These are phyloP conservation scores for Batkoa obscura DNA, from an alignment of 371 early-diverging fungal genomes.

Conservation along the genomic window DNA sequence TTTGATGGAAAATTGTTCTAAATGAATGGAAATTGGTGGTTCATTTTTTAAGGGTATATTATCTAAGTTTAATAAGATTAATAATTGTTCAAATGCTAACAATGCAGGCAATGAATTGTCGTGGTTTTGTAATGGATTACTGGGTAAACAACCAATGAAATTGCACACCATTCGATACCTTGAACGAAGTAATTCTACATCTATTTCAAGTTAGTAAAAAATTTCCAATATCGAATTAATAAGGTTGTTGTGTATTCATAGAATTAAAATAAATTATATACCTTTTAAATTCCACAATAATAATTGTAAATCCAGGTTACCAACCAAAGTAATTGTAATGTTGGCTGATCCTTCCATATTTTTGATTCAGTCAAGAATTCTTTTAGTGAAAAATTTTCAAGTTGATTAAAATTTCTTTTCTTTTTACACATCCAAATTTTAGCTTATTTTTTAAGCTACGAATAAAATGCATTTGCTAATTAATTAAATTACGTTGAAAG, in stretches of 20 bases:
- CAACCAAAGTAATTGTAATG: background rate
- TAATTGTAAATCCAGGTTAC: background rate
- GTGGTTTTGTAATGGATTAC: background rate
- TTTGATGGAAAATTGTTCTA: background rate
- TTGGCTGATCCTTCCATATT: background rate
- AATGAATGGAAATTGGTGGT: background rate
- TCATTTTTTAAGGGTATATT: background rate
- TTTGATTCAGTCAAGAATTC: too few species aligned
- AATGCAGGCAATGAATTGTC: background rate
- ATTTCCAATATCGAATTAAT: too few species aligned
- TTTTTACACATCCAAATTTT: too few species aligned
- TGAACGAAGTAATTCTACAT: background rate
- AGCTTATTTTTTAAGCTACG: too few species aligned
- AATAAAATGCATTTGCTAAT: too few species aligned
- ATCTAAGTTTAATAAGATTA: background rate
- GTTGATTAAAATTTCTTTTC: too few species aligned
- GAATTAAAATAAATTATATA: background rate
- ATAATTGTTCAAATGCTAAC: background rate
- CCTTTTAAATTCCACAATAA: background rate
- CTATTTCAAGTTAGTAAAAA: background rate
- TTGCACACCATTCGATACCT: background rate
- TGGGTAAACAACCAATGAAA: background rate
- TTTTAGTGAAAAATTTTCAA: too few species aligned
- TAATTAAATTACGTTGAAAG: too few species aligned
- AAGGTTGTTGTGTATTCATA: too few species aligned